phyloP scores from a whole-genome alignment of 352 stramenopile species.

The Globisporangium lucens region DNA sequence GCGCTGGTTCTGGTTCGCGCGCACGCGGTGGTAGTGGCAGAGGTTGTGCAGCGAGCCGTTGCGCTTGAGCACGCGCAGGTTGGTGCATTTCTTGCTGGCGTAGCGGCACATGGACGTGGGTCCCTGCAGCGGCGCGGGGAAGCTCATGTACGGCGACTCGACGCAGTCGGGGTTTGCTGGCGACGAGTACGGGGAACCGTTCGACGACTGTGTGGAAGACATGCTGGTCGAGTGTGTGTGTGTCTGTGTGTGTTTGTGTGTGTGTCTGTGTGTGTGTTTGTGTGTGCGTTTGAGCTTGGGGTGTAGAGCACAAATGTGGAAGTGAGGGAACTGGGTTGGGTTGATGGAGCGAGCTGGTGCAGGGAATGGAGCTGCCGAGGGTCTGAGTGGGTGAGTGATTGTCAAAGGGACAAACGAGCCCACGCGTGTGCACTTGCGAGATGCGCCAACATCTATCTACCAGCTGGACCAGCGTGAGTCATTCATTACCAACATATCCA shows the following conservation, averaged over 20 bases:
- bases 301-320: neutral
- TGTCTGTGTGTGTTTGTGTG: neutral
- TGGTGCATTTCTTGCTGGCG: slow-evolving; percentile 13
- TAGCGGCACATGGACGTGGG: slow-evolving; percentile 1
- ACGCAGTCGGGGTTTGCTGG: neutral
- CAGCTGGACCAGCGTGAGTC: too few species aligned
- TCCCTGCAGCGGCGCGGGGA: neutral
- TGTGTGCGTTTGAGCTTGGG: neutral
- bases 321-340: neutral
- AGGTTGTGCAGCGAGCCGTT: slow-evolving; percentile 18
- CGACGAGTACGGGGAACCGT: neutral
- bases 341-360: neutral
- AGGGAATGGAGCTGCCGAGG: neutral
- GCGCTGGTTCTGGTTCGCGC: slow-evolving; percentile 18
- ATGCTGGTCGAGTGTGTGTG: neutral
- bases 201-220: neutral
- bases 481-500: too few species aligned
- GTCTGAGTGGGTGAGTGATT: neutral
- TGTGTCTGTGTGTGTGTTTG: neutral
- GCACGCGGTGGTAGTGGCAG: slow-evolving; percentile 15
- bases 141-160: neutral
- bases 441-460: too few species aligned
- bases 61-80: slow-evolving; percentile 11
- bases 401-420: too few species aligned
- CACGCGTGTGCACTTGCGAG: too few species aligned